Conservation (phyloP, 352 stramenopile genomes). For the Halophytophthora polymorphica region DNA sequence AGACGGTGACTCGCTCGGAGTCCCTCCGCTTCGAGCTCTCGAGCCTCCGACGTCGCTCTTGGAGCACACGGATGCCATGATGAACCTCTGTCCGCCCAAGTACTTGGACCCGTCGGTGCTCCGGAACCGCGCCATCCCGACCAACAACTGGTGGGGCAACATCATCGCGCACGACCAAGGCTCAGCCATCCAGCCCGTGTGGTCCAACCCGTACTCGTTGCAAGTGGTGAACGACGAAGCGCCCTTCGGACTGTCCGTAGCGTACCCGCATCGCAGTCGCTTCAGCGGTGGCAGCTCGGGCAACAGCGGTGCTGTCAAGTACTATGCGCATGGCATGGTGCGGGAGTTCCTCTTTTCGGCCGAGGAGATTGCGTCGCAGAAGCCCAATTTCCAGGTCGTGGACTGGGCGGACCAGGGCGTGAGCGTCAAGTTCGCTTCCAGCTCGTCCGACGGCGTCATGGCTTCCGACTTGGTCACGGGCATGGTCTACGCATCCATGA, state of each 20-base stretch:
- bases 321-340: conserved; percentile 51
- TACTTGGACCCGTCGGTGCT: conserved; percentile 42
- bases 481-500: conserved; percentile 59
- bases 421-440: conserved; percentile 39
- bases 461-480: conserved; percentile 52
- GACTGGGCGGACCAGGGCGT: conserved; percentile 60
- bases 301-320: conserved; percentile 47
- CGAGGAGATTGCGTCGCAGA: conserved; percentile 35
- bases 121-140: conserved; percentile 54
- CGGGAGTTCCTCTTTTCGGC: conserved; percentile 55
- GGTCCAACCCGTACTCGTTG: conserved; percentile 58
- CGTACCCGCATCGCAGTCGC: conserved; percentile 52
- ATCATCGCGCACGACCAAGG: conserved; percentile 49
- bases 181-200: conserved; percentile 39
- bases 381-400: conserved; percentile 46
- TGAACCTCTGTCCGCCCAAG: conserved; percentile 45
- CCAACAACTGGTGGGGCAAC: conserved; percentile 75
- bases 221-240: conserved; percentile 35
- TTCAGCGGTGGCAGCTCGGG: conserved; percentile 49
- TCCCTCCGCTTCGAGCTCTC: conserved; percentile 13
- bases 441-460: conserved; percentile 26
- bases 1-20: conserved; percentile 10
- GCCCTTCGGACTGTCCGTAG: conserved; percentile 49
- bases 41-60: conserved; percentile 35
- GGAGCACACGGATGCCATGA: conserved; percentile 53